Evolutionary conservation across 164 flowering plant genomes (phyloP).

Genomic region (Dillenia suffruticosa): DNA sequence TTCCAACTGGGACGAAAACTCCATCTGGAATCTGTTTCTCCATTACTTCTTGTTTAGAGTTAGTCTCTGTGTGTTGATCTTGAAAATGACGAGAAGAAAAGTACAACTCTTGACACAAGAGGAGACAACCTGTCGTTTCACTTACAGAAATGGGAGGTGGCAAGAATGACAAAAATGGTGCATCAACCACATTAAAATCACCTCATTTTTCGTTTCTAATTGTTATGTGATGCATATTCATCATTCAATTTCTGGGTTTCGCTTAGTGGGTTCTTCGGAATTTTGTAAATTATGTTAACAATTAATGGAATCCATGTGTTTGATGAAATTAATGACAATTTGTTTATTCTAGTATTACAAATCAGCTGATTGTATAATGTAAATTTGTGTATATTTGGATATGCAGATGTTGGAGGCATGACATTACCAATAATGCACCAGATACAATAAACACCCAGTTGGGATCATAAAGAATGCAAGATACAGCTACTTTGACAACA

Average conservation of each 20-base stretch:
- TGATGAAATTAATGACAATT: constrained; percentile 10
- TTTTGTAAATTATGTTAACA: neutral
- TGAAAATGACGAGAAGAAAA: constrained; percentile 40
- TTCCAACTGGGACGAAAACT: constrained; percentile 10
- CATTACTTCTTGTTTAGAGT: constrained; percentile 35
- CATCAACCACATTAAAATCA: constrained; percentile 4
- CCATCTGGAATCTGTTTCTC: constrained; percentile 28
- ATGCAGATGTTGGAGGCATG: constrained; percentile 80
- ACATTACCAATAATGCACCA: constrained; percentile 88
- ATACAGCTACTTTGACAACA: constrained; percentile 68
- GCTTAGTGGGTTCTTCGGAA: neutral
- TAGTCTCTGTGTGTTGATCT: constrained; percentile 36
- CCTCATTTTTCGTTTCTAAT: neutral
- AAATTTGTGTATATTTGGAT: constrained; percentile 1
- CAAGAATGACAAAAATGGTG: constrained; percentile 44
- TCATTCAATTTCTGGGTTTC: neutral
- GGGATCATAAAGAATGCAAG: constrained; percentile 92
- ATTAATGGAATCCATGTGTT: neutral
- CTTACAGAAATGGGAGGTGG: constrained; percentile 51
- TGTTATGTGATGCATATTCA: neutral
- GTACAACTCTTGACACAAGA: constrained; percentile 20
- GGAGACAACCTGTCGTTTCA: constrained; percentile 26
- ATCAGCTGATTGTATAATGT: neutral
- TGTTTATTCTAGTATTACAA: no score
- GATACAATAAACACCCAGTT: constrained; percentile 73